These are phyloP conservation scores for Macroventuria anomochaeta DNA, from an alignment of 2,329 filamentous ascomycete genomes.

Conservation along the genomic window DNA sequence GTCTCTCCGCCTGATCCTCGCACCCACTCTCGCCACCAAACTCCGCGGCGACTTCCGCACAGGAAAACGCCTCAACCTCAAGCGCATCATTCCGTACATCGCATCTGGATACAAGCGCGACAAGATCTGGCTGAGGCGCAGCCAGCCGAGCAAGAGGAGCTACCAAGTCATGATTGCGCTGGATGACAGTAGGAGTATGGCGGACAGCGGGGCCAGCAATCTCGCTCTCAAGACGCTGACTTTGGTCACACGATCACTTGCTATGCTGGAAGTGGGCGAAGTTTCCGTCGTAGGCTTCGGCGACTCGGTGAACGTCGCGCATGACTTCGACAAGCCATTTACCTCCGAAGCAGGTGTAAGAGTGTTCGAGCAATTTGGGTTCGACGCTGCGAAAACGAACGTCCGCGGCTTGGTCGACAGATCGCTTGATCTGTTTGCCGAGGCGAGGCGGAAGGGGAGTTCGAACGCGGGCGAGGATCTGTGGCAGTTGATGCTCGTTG, in stretches of 20 bases:
- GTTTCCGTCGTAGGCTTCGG: conserved; percentile 93
- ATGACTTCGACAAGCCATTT: conserved; percentile 84
- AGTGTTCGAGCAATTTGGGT: conserved; percentile 83
- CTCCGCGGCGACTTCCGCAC: conserved; percentile 96
- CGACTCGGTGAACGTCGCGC: conserved; percentile 79
- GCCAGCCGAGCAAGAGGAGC: conserved; percentile 86
- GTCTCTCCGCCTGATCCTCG: conserved; percentile 92
- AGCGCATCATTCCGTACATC: conserved; percentile 99
- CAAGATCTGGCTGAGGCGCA: conserved; percentile 99
- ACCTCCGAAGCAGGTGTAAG: conserved; percentile 80
- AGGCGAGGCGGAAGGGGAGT: conserved; percentile 69
- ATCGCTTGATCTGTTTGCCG: conserved; percentile 81
- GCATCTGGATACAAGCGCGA: conserved; percentile 98
- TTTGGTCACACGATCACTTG: conserved; percentile 83
- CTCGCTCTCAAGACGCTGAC: conserved; percentile 94
- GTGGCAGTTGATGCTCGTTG: conserved; percentile 93
- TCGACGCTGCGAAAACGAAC: conserved; percentile 85
- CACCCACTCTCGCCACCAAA: conserved; percentile 92
- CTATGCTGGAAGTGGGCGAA: conserved; percentile 93
- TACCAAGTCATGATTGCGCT: conserved; percentile 98
- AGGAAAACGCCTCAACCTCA: conserved; percentile 97
- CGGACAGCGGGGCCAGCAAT: conserved; percentile 75
- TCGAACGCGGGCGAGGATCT: conserved; percentile 67
- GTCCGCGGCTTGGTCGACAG: conserved; percentile 77
- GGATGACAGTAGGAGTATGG: conserved; percentile 95